These are phyloP conservation scores for Phytophthora tubulina DNA, from an alignment of 352 stramenopile species.

Conservation along the genomic window DNA sequence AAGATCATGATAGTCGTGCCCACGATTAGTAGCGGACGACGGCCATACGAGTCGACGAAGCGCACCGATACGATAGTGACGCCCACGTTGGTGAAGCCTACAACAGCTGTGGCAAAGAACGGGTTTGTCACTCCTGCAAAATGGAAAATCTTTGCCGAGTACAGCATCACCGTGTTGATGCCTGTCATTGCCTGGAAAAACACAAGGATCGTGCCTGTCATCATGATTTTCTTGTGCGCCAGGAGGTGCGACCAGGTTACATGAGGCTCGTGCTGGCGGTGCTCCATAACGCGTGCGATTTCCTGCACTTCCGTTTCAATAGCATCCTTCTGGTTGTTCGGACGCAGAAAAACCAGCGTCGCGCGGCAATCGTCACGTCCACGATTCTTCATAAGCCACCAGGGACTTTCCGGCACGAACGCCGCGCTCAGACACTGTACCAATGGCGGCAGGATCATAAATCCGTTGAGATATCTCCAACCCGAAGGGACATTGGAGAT, in stretches of 20 bases:
- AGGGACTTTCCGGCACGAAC: constrained; percentile 88
- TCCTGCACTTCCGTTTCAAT: constrained; percentile 73
- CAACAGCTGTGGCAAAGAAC: constrained; percentile 82
- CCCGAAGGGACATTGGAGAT: constrained; percentile 83
- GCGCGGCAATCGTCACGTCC: constrained; percentile 52
- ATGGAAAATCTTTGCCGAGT: constrained; percentile 93
- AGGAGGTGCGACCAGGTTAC: constrained; percentile 67
- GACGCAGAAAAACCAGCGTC: constrained; percentile 55
- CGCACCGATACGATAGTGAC: constrained; percentile 83
- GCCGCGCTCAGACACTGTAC: constrained; percentile 65
- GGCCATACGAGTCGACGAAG: constrained; percentile 81
- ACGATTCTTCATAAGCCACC: constrained; percentile 88
- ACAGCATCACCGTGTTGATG: constrained; percentile 94
- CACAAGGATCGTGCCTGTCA: constrained; percentile 69
- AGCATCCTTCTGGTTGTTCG: constrained; percentile 36
- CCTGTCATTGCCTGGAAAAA: constrained; percentile 91
- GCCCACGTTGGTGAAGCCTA: constrained; percentile 78
- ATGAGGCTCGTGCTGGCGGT: constrained; percentile 50
- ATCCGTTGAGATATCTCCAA: constrained; percentile 86
- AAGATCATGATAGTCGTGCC: constrained; percentile 82
- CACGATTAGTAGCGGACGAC: constrained; percentile 75
- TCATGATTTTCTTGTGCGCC: constrained; percentile 66
- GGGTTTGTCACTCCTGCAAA: constrained; percentile 90
- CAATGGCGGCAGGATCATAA: constrained; percentile 71
- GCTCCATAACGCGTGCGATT: constrained; percentile 73